These are phyloP conservation scores for Daldinia decipiens DNA, from an alignment of 495 filamentous ascomycete genomes.

Conservation along the genomic window DNA sequence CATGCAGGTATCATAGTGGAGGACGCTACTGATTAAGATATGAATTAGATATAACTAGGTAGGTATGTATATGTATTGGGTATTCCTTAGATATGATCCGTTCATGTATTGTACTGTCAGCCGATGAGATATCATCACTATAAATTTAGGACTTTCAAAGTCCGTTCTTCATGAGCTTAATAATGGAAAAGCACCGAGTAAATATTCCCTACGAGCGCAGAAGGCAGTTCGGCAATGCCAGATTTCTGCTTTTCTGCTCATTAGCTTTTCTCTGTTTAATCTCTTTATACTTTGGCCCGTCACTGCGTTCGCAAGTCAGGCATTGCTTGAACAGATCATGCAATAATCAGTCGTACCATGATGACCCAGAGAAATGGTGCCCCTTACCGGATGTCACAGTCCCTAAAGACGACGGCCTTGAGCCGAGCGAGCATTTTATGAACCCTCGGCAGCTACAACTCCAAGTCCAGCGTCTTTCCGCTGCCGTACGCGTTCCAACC, in stretches of 20 bases:
- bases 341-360: background rate
- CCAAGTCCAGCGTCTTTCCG: slow-evolving; percentile 30
- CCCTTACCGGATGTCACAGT: slow-evolving; percentile 21
- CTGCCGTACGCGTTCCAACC: slow-evolving; percentile 56
- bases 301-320: background rate
- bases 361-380: slow-evolving; percentile 25
- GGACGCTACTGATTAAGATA: background rate
- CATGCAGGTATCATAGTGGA: background rate
- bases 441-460: slow-evolving; percentile 12
- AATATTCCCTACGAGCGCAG: slow-evolving; percentile 1
- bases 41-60: background rate
- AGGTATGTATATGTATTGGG: background rate
- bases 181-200: slow-evolving; percentile 24
- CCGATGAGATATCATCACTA: background rate
- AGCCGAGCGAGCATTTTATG: slow-evolving; percentile 29
- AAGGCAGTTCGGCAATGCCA: slow-evolving; percentile 3
- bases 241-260: slow-evolving; percentile 16
- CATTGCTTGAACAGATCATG: slow-evolving; percentile 7
- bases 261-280: slow-evolving; percentile 22
- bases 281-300: slow-evolving; percentile 15
- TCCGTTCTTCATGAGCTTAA: background rate
- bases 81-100: background rate
- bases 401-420: slow-evolving; percentile 23
- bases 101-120: background rate
- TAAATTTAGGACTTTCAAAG: background rate